Base-by-base conservation (phyloP, 1,284 basidiomycete species). In the Phylloporus sp. region DNA sequence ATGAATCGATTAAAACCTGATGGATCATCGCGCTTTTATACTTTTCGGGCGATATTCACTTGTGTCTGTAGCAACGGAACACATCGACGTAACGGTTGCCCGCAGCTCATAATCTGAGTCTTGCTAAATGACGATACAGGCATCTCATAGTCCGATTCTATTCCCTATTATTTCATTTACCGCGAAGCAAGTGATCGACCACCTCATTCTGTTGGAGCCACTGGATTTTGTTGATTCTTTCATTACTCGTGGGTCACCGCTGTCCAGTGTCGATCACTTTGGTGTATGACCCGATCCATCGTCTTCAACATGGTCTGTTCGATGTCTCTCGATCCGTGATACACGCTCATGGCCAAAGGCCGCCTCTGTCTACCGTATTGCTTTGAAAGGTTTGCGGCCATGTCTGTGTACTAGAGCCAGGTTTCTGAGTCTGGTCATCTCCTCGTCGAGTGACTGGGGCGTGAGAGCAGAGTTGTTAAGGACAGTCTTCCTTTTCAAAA, bases 381-480 rank as follows among this genome's bases (percentile, higher is more conserved):
- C 60, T 17, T 69, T 67, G 0, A 61, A 57, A 41, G 37, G 25
- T 15, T n/a, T 65, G 20, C 73, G 74, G 35, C 68, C 68, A 53
- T 71, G 64, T 17, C 69, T 71, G 32, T 80, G 75, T 29, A 81
- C 73, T 37, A 78, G 78, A 17, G 83, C 84, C 37, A 91, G 82
- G 66, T 81, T 81, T 70, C 81, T 83, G 59, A 89, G 75, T 68
- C 85, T 77, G 49, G 80, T 82, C 58, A 90, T 76, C 71, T 90
- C 89, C 47, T 79, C 84, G 66, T 81, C 76, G 32, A 14, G 84
- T 73, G 60, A 87, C 75, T n/a, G 68, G 59, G 60, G 81, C 82
- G 47, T 82, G 82, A 1, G 82, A 80, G 47, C 81, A 80, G 61
- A 91, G 76, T 66, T 85, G 85, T 27, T 79, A 75, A 5, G 81